A percentile compares a stretch with the other conserved stretches of the same genome.
phyloP scores from a whole-genome alignment of 2,329 filamentous ascomycete genomes.

The Fusarium torulosum region DNA sequence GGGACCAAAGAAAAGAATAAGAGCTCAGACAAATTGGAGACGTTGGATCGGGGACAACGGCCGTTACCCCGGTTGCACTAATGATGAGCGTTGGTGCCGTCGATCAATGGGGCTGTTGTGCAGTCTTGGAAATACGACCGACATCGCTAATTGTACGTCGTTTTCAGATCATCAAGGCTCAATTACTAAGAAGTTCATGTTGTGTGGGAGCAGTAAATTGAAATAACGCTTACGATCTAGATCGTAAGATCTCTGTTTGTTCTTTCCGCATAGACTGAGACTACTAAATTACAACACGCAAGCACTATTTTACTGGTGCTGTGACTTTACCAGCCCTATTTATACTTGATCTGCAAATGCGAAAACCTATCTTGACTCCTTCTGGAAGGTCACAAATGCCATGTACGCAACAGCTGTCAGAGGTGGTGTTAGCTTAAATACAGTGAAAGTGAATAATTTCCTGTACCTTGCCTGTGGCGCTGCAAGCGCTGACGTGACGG shows the following conservation, averaged over 20 bases:
- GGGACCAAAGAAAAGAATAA: not conserved
- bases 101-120: not conserved
- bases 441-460: not conserved
- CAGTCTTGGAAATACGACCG: not conserved
- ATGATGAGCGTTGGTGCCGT: not conserved
- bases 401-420: not conserved
- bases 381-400: not conserved
- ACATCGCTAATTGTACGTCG: too few species aligned
- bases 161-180: too few species aligned
- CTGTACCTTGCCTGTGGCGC: not conserved
- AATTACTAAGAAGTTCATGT: too few species aligned
- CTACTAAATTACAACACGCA: not conserved
- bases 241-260: too few species aligned
- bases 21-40: not conserved
- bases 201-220: too few species aligned
- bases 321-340: not conserved
- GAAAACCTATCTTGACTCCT: not conserved
- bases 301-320: not conserved
- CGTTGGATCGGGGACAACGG: not conserved
- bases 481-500: not conserved
- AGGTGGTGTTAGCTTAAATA: too few species aligned
- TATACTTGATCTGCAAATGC: not conserved
- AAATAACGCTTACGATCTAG: too few species aligned
- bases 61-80: not conserved
- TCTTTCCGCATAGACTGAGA: too few species aligned